A percentile compares a stretch with the other conserved stretches of the same genome.
phyloP scores from a whole-genome alignment of 169 alveolate species.

The Besnoitia besnoiti region DNA sequence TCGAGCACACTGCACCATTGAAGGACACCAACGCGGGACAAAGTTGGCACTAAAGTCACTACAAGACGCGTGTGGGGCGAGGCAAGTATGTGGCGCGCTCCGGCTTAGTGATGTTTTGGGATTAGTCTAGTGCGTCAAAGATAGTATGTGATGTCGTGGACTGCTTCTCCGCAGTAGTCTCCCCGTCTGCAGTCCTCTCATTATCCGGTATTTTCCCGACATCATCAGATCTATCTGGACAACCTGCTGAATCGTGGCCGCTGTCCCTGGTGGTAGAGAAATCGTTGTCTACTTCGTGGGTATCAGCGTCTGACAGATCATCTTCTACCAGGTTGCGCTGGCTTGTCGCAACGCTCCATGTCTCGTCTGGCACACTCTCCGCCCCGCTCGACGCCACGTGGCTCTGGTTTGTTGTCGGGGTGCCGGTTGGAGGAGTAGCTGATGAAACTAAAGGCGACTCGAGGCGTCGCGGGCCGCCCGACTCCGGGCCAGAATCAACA shows the following conservation, averaged over 20 bases:
- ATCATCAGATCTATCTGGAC: not conserved
- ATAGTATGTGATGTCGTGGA: not conserved
- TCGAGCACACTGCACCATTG: too few relatives aligned
- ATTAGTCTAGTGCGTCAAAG: not conserved
- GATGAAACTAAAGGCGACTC: not conserved
- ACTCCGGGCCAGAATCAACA: not conserved
- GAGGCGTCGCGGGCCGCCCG: not conserved
- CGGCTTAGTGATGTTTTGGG: not conserved
- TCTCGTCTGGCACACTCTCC: not conserved
- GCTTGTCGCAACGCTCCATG: conserved; percentile 10
- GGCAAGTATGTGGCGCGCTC: not conserved
- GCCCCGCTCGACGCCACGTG: not conserved
- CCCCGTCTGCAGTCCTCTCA: not conserved
- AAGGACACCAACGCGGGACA: too few relatives aligned
- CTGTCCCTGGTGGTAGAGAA: not conserved
- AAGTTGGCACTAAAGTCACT: not conserved
- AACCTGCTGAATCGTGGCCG: too few relatives aligned
- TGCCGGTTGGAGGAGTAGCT: not conserved
- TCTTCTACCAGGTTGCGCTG: not conserved
- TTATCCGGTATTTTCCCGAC: not conserved
- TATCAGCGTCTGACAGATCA: not conserved
- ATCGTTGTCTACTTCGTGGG: not conserved
- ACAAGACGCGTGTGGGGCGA: not conserved
- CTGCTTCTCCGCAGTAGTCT: not conserved
- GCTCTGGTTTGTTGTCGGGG: not conserved